Percentiles rank a stretch among this genome's conserved stretches.
Conservation (phyloP, 2,329 filamentous ascomycete genomes). For the Cladophialophora psammophila region DNA sequence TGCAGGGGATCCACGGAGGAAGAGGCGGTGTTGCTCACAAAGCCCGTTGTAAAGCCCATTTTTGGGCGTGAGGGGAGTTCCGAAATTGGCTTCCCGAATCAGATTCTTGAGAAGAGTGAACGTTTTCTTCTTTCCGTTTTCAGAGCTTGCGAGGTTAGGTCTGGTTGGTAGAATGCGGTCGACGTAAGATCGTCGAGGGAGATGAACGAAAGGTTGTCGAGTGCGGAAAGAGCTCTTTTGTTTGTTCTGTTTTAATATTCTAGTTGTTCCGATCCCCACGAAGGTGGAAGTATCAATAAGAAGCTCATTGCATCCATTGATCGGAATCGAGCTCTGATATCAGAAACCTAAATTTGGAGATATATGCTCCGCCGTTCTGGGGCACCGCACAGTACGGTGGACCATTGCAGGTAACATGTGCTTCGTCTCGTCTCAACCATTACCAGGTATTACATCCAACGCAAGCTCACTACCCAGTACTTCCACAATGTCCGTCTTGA, state of each 20-base stretch:
- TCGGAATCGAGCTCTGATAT: slow-evolving; percentile 4
- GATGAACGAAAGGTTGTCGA: neutral
- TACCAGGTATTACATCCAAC: too few species aligned
- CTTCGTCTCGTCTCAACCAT: neutral
- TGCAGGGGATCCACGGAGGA: neutral
- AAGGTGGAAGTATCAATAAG: neutral
- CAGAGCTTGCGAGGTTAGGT: neutral
- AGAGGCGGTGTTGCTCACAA: slow-evolving; percentile 65
- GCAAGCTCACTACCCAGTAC: too few species aligned
- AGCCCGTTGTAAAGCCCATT: slow-evolving; percentile 78
- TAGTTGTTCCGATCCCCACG: neutral
- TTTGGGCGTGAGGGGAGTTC: slow-evolving; percentile 27
- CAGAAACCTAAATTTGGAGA: neutral
- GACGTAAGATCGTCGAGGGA: neutral
- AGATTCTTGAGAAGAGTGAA: neutral
- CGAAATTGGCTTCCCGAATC: neutral
- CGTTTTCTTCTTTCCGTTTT: neutral
- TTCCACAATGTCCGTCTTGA: too few species aligned
- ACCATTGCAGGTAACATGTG: neutral
- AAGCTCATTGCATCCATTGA: neutral
- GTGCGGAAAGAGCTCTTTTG: neutral
- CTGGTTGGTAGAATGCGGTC: neutral
- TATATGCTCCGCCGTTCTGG: neutral
- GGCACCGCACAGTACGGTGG: neutral
- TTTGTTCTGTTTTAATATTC: neutral